Percentiles rank a stretch among this genome's conserved stretches.
Evolutionary conservation across 129 eudicot genomes (phyloP).

Genomic region (Tagetes erecta): DNA sequence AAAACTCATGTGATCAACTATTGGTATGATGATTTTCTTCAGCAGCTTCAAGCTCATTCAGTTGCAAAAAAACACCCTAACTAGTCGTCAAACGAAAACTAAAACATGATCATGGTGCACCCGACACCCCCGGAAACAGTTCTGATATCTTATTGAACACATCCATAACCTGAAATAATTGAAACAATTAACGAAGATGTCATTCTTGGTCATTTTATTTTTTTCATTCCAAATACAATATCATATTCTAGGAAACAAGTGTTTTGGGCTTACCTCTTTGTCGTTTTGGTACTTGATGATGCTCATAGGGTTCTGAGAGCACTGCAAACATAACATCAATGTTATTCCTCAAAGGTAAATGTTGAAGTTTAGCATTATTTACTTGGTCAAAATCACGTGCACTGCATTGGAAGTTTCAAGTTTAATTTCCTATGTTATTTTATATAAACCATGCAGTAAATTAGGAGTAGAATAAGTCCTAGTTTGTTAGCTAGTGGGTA

Average conservation of each 20-base stretch:
- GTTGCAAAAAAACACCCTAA: conserved; percentile 25
- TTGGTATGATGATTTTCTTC: conserved; percentile 27
- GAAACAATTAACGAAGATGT: background rate
- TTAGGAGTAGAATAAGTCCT: no score
- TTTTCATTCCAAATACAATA: background rate
- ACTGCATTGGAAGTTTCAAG: no score
- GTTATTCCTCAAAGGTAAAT: background rate
- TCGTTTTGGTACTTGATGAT: conserved; percentile 96
- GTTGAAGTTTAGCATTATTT: no score
- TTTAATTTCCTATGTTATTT: no score
- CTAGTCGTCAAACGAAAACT: conserved; percentile 1
- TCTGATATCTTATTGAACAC: conserved; percentile 89
- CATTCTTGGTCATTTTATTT: background rate
- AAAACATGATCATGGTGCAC: conserved; percentile 45
- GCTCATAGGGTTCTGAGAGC: conserved; percentile 91
- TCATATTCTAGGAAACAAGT: background rate
- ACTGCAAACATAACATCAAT: conserved; percentile 50
- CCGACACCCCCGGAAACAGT: conserved; percentile 89
- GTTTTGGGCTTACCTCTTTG: conserved; percentile 68
- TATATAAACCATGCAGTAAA: no score
- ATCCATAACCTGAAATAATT: conserved; percentile 79
- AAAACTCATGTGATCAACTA: conserved; percentile 30
- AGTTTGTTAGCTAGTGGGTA: no score
- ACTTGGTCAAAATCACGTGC: no score
- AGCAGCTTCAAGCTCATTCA: conserved; percentile 30